A percentile compares a stretch with the other conserved stretches of the same genome.
Evolutionary conservation across 208 protist genomes (phyloP).

Genomic region (Leishmania mexicana): DNA sequence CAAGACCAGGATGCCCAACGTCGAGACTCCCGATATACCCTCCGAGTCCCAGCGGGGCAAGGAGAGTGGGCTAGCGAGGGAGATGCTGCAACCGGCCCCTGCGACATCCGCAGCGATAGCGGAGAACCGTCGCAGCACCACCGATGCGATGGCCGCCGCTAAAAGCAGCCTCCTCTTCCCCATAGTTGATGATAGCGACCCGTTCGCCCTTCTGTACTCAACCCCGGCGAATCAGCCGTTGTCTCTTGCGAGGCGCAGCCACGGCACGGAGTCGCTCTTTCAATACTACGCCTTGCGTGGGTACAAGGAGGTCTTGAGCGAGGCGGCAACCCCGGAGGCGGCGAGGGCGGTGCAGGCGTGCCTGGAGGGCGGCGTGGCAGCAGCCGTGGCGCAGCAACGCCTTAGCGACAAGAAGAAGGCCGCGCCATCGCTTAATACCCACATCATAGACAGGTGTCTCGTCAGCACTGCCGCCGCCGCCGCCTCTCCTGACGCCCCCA

Average conservation of each 20-base stretch:
- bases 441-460: conserved; percentile 6
- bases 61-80: background rate
- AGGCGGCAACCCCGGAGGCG: conserved; percentile 13
- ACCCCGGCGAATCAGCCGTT: conserved; percentile 17
- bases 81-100: background rate
- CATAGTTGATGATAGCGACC: conserved; percentile 10
- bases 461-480: conserved; percentile 6
- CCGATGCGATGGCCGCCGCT: background rate
- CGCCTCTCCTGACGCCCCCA: background rate
- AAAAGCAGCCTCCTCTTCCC: conserved; percentile 17
- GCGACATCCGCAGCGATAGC: no score
- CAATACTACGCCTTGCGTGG: conserved; percentile 61
- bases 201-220: conserved; percentile 21
- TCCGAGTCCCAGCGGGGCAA: background rate
- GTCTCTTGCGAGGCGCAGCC: conserved; percentile 22
- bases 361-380: background rate
- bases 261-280: conserved; percentile 39
- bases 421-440: background rate
- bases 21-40: background rate
- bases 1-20: conserved; percentile 8
- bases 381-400: background rate
- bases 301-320: conserved; percentile 40
- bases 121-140: background rate
- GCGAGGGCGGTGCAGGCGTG: conserved; percentile 23
- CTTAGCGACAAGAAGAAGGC: background rate